Conservation (phyloP, 1,284 basidiomycete genomes). For the Ceratobasidium sp. region DNA sequence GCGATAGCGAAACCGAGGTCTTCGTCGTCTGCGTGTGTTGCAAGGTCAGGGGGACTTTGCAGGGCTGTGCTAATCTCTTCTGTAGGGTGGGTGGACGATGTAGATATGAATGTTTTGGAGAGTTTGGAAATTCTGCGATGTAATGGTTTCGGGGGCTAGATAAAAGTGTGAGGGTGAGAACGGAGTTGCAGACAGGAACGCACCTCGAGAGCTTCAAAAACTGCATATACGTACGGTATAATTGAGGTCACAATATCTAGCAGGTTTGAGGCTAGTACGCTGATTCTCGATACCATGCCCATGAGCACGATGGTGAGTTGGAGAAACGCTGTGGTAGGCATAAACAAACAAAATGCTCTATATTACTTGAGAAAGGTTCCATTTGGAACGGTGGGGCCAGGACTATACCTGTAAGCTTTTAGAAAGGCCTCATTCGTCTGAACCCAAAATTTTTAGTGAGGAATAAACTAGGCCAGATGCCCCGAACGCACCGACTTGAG, state of each 20-base stretch:
- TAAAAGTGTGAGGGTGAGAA: not conserved
- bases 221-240: conserved; percentile 29
- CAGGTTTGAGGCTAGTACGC: conserved; percentile 63
- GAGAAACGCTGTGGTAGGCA: conserved; percentile 78
- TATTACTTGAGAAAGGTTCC: conserved; percentile 18
- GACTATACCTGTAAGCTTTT: conserved; percentile 43
- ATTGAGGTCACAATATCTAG: conserved; percentile 52
- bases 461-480: not conserved
- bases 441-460: not conserved
- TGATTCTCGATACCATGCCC: conserved; percentile 71
- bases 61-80: not conserved
- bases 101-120: not conserved
- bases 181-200: not conserved
- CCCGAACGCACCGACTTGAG: conserved; percentile 48
- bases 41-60: not conserved
- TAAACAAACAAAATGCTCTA: conserved; percentile 71
- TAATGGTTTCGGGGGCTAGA: conserved; percentile 36
- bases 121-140: conserved; percentile 1
- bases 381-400: not conserved
- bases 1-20: conserved; percentile 23
- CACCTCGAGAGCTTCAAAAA: conserved; percentile 27
- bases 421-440: conserved; percentile 41
- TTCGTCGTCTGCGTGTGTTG: conserved; percentile 13
- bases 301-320: conserved; percentile 71
- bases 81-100: not conserved